Conservation (phyloP, 352 stramenopile species). For the Phytophthora syringae region DNA sequence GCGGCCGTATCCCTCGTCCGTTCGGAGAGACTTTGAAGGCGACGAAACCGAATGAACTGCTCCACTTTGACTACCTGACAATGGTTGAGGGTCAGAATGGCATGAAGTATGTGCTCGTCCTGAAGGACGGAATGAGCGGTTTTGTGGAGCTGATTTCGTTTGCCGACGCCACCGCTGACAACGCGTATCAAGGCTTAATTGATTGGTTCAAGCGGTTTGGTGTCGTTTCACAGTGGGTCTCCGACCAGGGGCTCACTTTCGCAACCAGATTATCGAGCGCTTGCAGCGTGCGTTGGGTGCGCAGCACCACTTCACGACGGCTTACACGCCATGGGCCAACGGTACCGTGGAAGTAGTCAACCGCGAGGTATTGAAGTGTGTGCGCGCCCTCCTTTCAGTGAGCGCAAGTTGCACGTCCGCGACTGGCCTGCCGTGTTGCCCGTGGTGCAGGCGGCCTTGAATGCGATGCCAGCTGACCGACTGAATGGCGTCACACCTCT, state of each 20-base stretch:
- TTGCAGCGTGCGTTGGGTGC: not conserved
- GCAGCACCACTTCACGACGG: conserved; percentile 7
- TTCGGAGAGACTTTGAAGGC: conserved; percentile 25
- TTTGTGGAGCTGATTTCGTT: conserved; percentile 35
- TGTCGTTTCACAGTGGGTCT: conserved; percentile 9
- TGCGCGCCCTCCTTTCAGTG: not conserved
- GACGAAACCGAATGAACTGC: conserved; percentile 40
- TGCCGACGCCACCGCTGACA: not conserved
- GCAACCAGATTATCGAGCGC: not conserved
- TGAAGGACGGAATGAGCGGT: conserved; percentile 41
- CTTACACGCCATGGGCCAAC: conserved; percentile 3
- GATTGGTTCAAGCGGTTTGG: conserved; percentile 17
- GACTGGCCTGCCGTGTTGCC: conserved; percentile 14
- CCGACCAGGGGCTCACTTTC: conserved; percentile 7
- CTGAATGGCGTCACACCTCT: not conserved
- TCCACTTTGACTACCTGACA: conserved; percentile 46
- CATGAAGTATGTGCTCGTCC: conserved; percentile 29
- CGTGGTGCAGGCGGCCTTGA: conserved; percentile 20
- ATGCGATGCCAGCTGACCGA: conserved; percentile 9
- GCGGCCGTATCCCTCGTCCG: conserved; percentile 9
- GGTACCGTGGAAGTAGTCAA: conserved; percentile 12
- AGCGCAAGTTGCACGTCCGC: not conserved
- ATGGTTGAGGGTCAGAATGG: conserved; percentile 14
- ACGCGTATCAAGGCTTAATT: not conserved
- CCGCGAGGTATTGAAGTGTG: not conserved